phyloP scores from a whole-genome alignment of 1,139 yeast species.

The Arxiozyma bovina region DNA sequence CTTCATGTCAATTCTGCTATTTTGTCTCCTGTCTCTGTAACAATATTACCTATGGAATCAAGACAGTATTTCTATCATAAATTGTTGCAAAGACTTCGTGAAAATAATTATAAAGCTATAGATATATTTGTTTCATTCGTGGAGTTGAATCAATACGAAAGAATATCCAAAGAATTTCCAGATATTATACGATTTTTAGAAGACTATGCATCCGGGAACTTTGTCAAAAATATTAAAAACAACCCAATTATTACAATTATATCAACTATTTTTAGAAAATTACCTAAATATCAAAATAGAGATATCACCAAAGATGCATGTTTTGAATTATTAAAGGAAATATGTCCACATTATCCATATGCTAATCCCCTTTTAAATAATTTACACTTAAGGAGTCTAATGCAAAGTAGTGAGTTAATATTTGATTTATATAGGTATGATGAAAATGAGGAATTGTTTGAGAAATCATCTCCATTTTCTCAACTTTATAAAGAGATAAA shows the following conservation, averaged over 20 bases:
- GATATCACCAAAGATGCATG: constrained; percentile 26
- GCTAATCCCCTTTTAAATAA: constrained; percentile 18
- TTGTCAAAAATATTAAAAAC: constrained; percentile 14
- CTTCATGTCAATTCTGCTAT: constrained; percentile 21
- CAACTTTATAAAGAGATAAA: constrained; percentile 37
- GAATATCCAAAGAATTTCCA: constrained; percentile 10
- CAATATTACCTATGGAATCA: constrained; percentile 22
- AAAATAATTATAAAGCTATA: constrained; percentile 12
- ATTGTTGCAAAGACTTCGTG: constrained; percentile 10
- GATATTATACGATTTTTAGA: constrained; percentile 15
- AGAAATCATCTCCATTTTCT: constrained; percentile 23
- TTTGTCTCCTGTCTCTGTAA: constrained; percentile 25
- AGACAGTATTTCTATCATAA: constrained; percentile 17
- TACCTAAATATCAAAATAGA: constrained; percentile 18
- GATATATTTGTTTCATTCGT: constrained; percentile 14
- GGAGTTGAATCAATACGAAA: constrained; percentile 11
- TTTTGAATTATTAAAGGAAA: constrained; percentile 16
- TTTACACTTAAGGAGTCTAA: constrained; percentile 11
- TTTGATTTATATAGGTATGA: background rate
- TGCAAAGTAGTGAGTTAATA: constrained; percentile 5
- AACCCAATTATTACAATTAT: constrained; percentile 1
- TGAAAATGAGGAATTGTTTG: background rate
- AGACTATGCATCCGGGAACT: constrained; percentile 26
- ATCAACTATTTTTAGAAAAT: constrained; percentile 20
- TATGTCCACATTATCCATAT: constrained; percentile 7